Base-by-base conservation (phyloP, 2,329 filamentous ascomycete genomes). In the Colletotrichum magnum region DNA sequence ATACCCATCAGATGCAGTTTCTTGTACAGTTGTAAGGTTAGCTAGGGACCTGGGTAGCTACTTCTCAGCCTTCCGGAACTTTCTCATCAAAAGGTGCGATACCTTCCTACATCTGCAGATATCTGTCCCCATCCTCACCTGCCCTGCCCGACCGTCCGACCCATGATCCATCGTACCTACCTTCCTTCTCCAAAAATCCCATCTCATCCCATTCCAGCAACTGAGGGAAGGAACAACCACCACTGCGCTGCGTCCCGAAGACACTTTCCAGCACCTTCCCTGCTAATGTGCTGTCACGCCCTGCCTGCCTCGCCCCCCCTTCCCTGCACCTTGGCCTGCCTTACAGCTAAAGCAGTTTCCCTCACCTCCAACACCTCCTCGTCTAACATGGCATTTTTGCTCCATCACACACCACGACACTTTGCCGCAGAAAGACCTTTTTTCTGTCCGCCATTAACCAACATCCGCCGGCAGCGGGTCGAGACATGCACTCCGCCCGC, bases 381-480 rank as follows among this genome's bases (percentile, higher is more conserved):
- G 39, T 21, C 28, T 32, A 32, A 32, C 7, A 32, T 32, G 5
- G 28, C 28, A 32, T 39, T 28, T 2, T 41, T 48, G 7, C 59
- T 26, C 51, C 59, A 48, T 56, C 41, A 43, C 12, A 43, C 41
- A 32, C 7, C 28, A 7, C 28, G 10, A 32, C 28, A 16, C 54
- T 26, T 21, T 48, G n/a, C n/a, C 47, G n/a, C 26, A 32, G 5
- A 48, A 39, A 47, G 60, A n/a, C 15, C 21, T 63, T 63, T 50
- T 50, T 39, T 58, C n/a, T 47, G 43, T 6, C 39, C 9, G 10
- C 47, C 56, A 9, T 41, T 16, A 26, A 54, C 26, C 56, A 57
- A 56, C 59, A 26, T 16, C 18, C 59, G 18, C 28, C 26, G 24
- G 6, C 41, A 12, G 52, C 43, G n/a, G 24, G 36, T 63, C 26